Evolutionary conservation across 2,329 filamentous ascomycete species (phyloP).

Genomic region (Aspergillaceae sp.): DNA sequence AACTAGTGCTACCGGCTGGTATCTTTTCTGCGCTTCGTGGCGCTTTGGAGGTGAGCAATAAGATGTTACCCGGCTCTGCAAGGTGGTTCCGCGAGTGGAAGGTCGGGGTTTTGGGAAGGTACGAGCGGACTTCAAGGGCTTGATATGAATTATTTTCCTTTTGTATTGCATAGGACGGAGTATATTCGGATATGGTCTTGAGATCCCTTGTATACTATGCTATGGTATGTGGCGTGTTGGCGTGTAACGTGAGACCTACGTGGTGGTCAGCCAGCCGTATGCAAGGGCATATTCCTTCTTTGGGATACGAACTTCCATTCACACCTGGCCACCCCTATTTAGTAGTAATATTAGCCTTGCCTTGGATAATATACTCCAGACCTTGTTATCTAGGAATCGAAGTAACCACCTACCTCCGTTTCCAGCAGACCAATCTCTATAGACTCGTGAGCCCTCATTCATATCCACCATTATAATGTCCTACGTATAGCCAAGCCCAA

Average conservation of each 20-base stretch:
- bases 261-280: not conserved
- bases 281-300: not conserved
- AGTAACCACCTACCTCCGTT: no score
- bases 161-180: not conserved
- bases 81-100: slow-evolving; percentile 47
- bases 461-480: no score
- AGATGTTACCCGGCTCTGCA: slow-evolving; percentile 42
- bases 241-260: not conserved
- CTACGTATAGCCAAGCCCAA: no score
- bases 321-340: no score
- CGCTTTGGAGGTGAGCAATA: slow-evolving; percentile 33
- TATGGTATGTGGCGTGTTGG: not conserved
- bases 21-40: slow-evolving; percentile 31
- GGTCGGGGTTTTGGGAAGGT: slow-evolving; percentile 45
- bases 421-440: no score
- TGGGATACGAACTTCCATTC: no score
- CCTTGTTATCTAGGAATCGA: no score
- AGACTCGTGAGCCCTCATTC: no score
- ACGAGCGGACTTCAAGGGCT: slow-evolving; percentile 18
- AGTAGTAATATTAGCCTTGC: no score
- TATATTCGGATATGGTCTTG: not conserved
- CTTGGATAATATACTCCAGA: no score
- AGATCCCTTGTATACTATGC: not conserved
- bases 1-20: slow-evolving; percentile 33
- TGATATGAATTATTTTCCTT: not conserved